Percentiles rank a stretch among this genome's conserved stretches.
These are phyloP conservation scores for Drechslerella dactyloides DNA, from an alignment of 2,329 filamentous ascomycete genomes.

Conservation along the genomic window DNA sequence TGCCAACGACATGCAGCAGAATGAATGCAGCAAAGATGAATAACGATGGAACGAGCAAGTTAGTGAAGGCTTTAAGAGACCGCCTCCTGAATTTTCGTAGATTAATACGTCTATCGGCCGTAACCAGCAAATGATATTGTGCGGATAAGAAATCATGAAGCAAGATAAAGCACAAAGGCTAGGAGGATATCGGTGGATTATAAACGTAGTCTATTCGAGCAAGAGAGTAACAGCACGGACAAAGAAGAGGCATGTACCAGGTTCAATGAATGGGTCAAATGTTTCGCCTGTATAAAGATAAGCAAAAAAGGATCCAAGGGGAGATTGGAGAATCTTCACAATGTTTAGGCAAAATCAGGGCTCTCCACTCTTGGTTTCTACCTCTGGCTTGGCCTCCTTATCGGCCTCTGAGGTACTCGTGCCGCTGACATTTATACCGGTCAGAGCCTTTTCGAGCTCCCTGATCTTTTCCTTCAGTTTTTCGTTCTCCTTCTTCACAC, in stretches of 20 bases:
- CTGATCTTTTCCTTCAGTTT: conserved; percentile 67
- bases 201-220: not conserved
- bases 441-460: conserved; percentile 64
- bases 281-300: not conserved
- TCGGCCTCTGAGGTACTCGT: conserved; percentile 3
- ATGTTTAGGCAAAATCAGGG: conserved; percentile 12
- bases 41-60: not conserved
- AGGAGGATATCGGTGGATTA: not conserved
- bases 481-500: conserved; percentile 70
- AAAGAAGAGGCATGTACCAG: not conserved
- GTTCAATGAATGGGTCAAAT: not conserved
- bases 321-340: not conserved
- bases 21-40: not conserved
- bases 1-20: not conserved
- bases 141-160: not conserved
- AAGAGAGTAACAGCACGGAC: not conserved
- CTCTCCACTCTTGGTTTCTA: conserved; percentile 42
- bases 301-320: not conserved
- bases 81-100: conserved; percentile 15
- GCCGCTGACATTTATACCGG: conserved; percentile 18
- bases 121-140: not conserved
- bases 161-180: not conserved
- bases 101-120: conserved; percentile 28
- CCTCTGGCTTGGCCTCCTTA: conserved; percentile 25
- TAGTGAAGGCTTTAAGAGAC: conserved; percentile 1